Conservation (phyloP, 2,329 filamentous ascomycete genomes). For the Cladosporium sp. region DNA sequence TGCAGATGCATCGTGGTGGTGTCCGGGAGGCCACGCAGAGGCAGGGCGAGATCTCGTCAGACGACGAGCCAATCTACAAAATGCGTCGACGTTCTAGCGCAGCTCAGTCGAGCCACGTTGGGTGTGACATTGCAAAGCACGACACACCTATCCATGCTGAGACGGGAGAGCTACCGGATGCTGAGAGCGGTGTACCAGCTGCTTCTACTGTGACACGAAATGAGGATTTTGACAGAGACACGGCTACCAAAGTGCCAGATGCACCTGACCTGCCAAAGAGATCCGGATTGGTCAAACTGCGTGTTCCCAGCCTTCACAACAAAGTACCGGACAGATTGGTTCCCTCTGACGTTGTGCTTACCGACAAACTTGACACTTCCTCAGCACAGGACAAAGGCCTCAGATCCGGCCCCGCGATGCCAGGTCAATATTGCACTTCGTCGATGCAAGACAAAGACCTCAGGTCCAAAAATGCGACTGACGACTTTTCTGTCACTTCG, state of each 20-base stretch:
- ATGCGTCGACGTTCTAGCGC: not conserved
- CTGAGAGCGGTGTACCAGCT: not conserved
- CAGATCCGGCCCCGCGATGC: too few relatives aligned
- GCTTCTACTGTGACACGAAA: not conserved
- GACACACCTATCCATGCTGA: not conserved
- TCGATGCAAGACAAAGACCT: not conserved
- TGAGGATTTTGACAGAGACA: too few relatives aligned
- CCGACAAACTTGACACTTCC: too few relatives aligned
- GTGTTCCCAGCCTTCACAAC: not conserved
- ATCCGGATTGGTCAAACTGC: not conserved
- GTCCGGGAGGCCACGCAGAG: too few relatives aligned
- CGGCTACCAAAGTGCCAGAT: too few relatives aligned
- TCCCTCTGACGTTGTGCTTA: too few relatives aligned
- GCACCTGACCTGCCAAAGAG: not conserved
- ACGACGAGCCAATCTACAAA: not conserved
- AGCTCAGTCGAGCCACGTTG: not conserved
- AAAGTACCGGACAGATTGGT: too few relatives aligned
- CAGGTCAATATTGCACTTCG: too few relatives aligned
- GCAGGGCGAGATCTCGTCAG: not conserved
- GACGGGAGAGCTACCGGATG: not conserved
- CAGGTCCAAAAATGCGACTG: too few relatives aligned
- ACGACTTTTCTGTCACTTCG: constrained; percentile 14
- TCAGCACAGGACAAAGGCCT: too few relatives aligned
- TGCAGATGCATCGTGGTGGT: too few relatives aligned
- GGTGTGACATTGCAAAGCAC: not conserved